Percentiles rank a stretch among this genome's conserved stretches.
These are phyloP conservation scores for Xylariomycetidae sp. DNA, from an alignment of 2,329 filamentous ascomycete species.

Conservation along the genomic window DNA sequence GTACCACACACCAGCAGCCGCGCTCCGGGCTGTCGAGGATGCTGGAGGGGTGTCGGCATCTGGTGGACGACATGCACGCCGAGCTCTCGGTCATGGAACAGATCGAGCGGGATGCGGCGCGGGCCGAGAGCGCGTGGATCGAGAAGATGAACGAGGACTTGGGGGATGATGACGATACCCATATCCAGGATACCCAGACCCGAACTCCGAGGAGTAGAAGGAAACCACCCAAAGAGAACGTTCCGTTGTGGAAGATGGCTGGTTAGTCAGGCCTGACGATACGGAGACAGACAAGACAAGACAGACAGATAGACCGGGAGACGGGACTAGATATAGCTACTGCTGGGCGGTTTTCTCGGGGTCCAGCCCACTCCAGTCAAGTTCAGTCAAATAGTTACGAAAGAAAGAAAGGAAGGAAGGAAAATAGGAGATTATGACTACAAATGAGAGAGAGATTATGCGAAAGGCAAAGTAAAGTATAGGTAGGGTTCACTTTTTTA, in stretches of 20 bases:
- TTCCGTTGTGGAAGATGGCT: slow-evolving; percentile 26
- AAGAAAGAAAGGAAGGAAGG: too few relatives aligned
- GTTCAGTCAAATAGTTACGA: too few relatives aligned
- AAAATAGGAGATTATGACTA: too few relatives aligned
- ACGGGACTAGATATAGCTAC: too few relatives aligned
- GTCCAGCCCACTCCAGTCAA: too few relatives aligned
- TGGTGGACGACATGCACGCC: slow-evolving; percentile 56
- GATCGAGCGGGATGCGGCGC: slow-evolving; percentile 54
- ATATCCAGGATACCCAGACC: slow-evolving; percentile 8
- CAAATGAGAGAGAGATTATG: too few relatives aligned
- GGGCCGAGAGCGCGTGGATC: slow-evolving; percentile 56
- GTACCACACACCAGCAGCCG: slow-evolving; percentile 2
- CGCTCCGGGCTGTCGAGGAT: slow-evolving; percentile 21
- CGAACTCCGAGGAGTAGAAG: too few relatives aligned
- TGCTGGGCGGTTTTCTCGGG: too few relatives aligned
- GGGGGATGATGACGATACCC: slow-evolving; percentile 27
- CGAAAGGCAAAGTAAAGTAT: too few relatives aligned
- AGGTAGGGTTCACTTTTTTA: too few relatives aligned
- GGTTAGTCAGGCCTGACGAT: slow-evolving; percentile 6
- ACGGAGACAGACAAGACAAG: too few relatives aligned
- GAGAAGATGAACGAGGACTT: slow-evolving; percentile 43
- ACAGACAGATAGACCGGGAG: too few relatives aligned
- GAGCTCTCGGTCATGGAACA: slow-evolving; percentile 59
- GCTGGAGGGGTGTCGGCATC: slow-evolving; percentile 23
- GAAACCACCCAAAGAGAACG: slow-evolving; percentile 10